Base-by-base conservation (phyloP, 2,329 filamentous ascomycete species). In the Juglanconis oblonga region DNA sequence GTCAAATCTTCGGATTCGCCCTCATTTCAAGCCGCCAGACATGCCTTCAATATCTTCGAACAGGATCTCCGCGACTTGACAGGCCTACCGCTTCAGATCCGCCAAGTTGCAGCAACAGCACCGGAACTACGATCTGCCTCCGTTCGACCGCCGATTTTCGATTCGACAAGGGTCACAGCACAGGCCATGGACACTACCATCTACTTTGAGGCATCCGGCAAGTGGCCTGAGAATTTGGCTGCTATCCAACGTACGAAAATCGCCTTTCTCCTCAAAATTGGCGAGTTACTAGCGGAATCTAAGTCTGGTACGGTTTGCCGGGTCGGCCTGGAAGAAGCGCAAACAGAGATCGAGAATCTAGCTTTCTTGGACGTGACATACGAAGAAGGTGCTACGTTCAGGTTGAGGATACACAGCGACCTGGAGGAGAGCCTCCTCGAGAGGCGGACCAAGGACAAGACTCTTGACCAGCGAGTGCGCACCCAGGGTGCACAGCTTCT, bases 221-320 rank as follows among this genome's bases (percentile, higher is more conserved):
- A 91, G 66, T 99, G 95, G 95, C 95, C 95, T 0, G 93, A 98
- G 70, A 92, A 96, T 69, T 76, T 98, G 8, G 85, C 85, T 3
- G 93, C 94, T 5, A 97, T 98, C 58, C 95, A 99, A 72, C 87
- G 92, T 69, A 93, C 92, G 11, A 99, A 99, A 74, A 84, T 96
- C 44, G 95, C 96, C 3, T 96, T 99, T 70, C 80, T 95, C 4
- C 76, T 97, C 3, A 85, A 87, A 67, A 87, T 97, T 59, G 86
- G 87, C 53, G 86, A 88, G 55, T 81, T 92, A 3, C 77, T 99
- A 2, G 81, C 84, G 57, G 81, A 84, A 17, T 75, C 80, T 3
- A 84, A 87, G 44, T 60, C 67, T 32, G 79, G 83, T 47, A 80
- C 92, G 45, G 84, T 78, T 33, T 87, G 87, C 6, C 86, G 87